Base-by-base conservation (phyloP, 2,329 filamentous ascomycete species). In the Botrytis galanthina region DNA sequence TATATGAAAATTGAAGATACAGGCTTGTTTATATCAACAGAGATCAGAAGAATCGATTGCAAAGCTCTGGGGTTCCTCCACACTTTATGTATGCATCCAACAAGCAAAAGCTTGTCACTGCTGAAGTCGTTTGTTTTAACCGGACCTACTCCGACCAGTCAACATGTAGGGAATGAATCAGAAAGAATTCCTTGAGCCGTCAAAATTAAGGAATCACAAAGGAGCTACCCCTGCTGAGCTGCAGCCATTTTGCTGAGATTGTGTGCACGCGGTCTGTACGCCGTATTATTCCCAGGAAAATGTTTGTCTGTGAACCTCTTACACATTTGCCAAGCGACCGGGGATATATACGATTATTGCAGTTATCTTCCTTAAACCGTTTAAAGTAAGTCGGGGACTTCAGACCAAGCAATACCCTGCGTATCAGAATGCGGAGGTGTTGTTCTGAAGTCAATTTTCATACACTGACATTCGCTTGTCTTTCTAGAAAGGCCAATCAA, bases 231-330 rank as follows among this genome's bases (percentile, higher is more conserved):
- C 54, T 67, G 62, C 32, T 35, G 60, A 29, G 18, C 35, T 68
- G 35, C 48, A 48, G 37, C 64, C 29, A 68, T 39, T 57, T 18
- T 57, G 48, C 62, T 42, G 62, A 72, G 48, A 42, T 20, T 60
- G 7, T 72, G 62, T 60, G 62, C 71, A 72, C 71, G 71, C 71
- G 71, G 51, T 60, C 51, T 69, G 62, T 72, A 60, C 63, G 32
- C 35, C 71, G 32, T 60, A 69, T 42, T 5, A 22, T 69, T 32
- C n/a, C 48, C 71, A 67, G 71, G 20, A 60, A 69, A 72, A 22
- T 18, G 10, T 67, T 51, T 59, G 20, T 39, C 29, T 7, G 39
- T 68, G 26, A 10, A 35, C 26, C 39, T 67, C 29, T 32, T 32
- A n/a, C 37, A n/a, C 18, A 32, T 35, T 60, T 59, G 39, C 71